Base-by-base conservation (phyloP, 495 filamentous ascomycete species). In the Xylaria sp. region DNA sequence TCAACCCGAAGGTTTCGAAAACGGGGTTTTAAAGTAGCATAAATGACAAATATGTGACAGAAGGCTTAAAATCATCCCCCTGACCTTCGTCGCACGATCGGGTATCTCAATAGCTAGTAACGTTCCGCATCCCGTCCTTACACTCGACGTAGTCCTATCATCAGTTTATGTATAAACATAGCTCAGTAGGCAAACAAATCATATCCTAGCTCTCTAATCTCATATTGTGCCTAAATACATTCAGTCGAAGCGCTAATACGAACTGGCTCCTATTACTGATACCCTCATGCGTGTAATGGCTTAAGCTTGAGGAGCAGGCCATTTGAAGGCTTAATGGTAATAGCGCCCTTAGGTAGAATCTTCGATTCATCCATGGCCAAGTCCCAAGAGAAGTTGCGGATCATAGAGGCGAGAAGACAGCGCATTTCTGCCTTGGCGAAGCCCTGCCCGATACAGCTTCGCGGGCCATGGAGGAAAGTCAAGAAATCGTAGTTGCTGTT, bases 401-500 rank as follows among this genome's bases (percentile, higher is more conserved):
- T 50, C 52, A 74, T 67, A 7, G 74, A 69, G 9, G 72, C 72
- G 11, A 76, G 64, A 11, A 76, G 74, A 59, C 74, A 76, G 19
- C 74, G 68, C 63, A 76, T 40, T 41, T 72, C 69, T 2, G 72
- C 74, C 46, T 62, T 68, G 5, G 94, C 94, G 33, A 97, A 91
- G 77, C 95, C 96, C 59, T 93, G 80, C 0, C 94, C 94, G 19
- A 97, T 93, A 72, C 94, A 97, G 6, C 91, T 87, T 21, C 94
- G 81, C 2, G 94, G 93, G 0, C 94, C 94, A 61, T 92, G 87
- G 62, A 88, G 89, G 79, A 97, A 97, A 0, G 93, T 94, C 59
- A 97, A 85, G 72, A 97, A 97, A 37, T 76, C 72, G 58, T 76
- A 76, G 63, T 76, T 76, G 64, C 72, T 74, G 11, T 19, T 63